Conservation (phyloP, 495 filamentous ascomycete species). For the Ramalina peruviana region DNA sequence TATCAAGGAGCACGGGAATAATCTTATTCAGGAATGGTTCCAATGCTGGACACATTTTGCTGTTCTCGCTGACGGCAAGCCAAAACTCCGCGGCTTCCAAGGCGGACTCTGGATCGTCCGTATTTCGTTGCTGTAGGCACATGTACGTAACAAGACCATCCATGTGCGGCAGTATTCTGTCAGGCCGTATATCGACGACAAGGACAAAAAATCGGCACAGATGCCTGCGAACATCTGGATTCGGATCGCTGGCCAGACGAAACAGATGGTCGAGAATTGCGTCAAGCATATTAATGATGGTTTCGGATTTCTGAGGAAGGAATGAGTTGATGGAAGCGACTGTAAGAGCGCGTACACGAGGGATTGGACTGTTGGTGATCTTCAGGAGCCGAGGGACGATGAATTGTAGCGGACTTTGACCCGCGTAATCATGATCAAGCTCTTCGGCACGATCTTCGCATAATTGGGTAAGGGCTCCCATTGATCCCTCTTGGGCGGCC, state of each 20-base stretch:
- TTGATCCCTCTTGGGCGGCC: constrained; percentile 79
- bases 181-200: constrained; percentile 78
- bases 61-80: constrained; percentile 83
- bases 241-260: constrained; percentile 57
- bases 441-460: constrained; percentile 90
- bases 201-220: constrained; percentile 90
- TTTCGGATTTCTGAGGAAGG: constrained; percentile 64
- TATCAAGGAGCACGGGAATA: constrained; percentile 78
- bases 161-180: constrained; percentile 82
- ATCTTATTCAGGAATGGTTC: constrained; percentile 71
- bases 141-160: constrained; percentile 85
- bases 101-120: constrained; percentile 77
- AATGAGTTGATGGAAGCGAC: constrained; percentile 83
- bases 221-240: constrained; percentile 68
- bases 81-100: constrained; percentile 96
- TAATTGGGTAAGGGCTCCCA: constrained; percentile 83
- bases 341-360: constrained; percentile 65
- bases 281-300: constrained; percentile 63
- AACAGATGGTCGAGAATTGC: constrained; percentile 70
- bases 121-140: constrained; percentile 69
- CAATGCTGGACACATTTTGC: constrained; percentile 55
- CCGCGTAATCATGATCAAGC: constrained; percentile 72
- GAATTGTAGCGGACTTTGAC: constrained; percentile 72
- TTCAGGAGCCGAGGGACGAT: constrained; percentile 85
- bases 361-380: constrained; percentile 58